phyloP scores from a whole-genome alignment of 1,284 basidiomycete species.

The Wolfiporia cocos region DNA sequence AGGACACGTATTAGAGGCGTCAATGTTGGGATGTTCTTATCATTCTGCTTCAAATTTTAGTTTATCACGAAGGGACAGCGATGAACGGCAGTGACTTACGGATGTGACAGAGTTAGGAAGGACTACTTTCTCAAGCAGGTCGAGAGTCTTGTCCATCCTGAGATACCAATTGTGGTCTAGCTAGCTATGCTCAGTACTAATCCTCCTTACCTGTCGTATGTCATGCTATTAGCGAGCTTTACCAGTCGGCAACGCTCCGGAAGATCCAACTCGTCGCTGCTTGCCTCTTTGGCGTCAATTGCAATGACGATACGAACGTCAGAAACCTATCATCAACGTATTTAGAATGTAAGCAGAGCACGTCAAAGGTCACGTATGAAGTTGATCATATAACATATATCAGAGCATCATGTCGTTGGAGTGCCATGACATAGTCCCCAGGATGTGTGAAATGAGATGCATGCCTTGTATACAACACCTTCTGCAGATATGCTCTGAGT shows the following conservation, averaged over 20 bases:
- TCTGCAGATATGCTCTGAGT: conserved; percentile 35
- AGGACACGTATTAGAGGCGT: conserved; percentile 57
- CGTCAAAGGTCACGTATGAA: too few relatives aligned
- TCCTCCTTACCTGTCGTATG: conserved; percentile 71
- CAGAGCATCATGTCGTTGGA: too few relatives aligned
- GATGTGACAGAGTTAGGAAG: conserved; percentile 24
- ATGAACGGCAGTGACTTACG: conserved; percentile 4
- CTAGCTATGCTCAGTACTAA: neutral
- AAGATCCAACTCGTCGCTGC: conserved; percentile 64
- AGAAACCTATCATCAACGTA: conserved; percentile 48
- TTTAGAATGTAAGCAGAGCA: too few relatives aligned
- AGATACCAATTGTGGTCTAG: neutral
- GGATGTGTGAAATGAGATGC: neutral
- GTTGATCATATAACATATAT: too few relatives aligned
- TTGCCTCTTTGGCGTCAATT: conserved; percentile 52
- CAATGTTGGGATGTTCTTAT: conserved; percentile 34
- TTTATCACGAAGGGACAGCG: too few relatives aligned
- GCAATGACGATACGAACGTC: conserved; percentile 76
- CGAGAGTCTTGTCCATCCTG: conserved; percentile 81
- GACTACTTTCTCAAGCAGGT: conserved; percentile 50
- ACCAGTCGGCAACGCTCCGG: conserved; percentile 81
- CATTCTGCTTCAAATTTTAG: conserved; percentile 14
- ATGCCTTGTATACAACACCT: conserved; percentile 80
- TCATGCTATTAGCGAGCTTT: conserved; percentile 89
- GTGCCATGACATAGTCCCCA: neutral